A percentile compares a stretch with the other conserved stretches of the same genome.
Evolutionary conservation across 805 yeast genomes (phyloP).

Genomic region (Ogataea naganishii): DNA sequence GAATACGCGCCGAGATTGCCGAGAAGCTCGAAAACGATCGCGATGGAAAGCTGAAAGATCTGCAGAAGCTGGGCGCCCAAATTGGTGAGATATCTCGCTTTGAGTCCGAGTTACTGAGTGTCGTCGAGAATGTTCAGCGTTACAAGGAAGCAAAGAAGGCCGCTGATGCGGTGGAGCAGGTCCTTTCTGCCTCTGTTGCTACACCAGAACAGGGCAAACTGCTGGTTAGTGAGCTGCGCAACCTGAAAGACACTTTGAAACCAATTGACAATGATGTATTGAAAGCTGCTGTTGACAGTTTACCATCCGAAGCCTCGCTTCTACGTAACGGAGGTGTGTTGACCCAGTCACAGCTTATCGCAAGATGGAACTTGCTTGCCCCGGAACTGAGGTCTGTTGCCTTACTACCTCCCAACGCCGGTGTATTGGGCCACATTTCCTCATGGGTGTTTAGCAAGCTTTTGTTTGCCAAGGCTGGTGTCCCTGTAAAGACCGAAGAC

Average conservation of each 20-base stretch:
- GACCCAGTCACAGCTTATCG: constrained; percentile 66
- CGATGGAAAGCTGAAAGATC: constrained; percentile 64
- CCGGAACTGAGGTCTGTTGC: constrained; percentile 88
- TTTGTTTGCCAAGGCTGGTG: constrained; percentile 70
- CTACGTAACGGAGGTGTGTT: constrained; percentile 48
- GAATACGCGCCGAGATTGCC: constrained; percentile 49
- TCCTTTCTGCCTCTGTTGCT: constrained; percentile 27
- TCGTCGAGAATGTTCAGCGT: constrained; percentile 29
- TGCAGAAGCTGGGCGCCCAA: constrained; percentile 49
- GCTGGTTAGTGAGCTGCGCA: constrained; percentile 32
- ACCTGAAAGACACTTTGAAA: constrained; percentile 26
- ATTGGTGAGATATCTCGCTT: constrained; percentile 49
- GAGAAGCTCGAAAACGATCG: constrained; percentile 66
- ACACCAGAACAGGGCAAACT: constrained; percentile 35
- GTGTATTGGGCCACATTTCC: constrained; percentile 83
- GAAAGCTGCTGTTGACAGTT: constrained; percentile 32
- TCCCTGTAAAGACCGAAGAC: constrained; percentile 35
- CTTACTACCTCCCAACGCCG: constrained; percentile 90
- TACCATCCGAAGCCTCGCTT: constrained; percentile 34
- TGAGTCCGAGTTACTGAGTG: constrained; percentile 31
- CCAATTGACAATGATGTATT: constrained; percentile 27
- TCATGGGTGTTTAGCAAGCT: constrained; percentile 71
- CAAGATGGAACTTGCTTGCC: constrained; percentile 70
- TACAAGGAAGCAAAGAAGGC: constrained; percentile 36
- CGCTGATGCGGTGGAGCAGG: constrained; percentile 31